A percentile compares a stretch with the other conserved stretches of the same genome.
These are phyloP conservation scores for Aspergillus ustus DNA, from an alignment of 2,329 filamentous ascomycete species.

Conservation along the genomic window DNA sequence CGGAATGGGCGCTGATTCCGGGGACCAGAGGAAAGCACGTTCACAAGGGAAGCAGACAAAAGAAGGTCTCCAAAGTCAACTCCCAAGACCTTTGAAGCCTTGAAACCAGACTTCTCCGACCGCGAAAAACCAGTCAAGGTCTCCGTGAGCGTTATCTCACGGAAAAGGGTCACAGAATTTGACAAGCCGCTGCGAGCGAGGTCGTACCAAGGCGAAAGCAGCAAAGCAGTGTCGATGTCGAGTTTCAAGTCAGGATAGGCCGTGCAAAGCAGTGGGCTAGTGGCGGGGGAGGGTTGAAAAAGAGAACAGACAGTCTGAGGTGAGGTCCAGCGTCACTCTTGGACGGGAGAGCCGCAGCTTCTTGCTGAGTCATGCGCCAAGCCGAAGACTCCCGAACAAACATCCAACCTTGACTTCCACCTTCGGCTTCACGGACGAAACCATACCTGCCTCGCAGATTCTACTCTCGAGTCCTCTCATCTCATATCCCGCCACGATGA, in stretches of 20 bases:
- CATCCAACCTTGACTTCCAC: slow-evolving; percentile 28
- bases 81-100: slow-evolving; percentile 33
- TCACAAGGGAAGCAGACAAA: slow-evolving; percentile 21
- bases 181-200: slow-evolving; percentile 32
- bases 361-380: slow-evolving; percentile 34
- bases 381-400: slow-evolving; percentile 33
- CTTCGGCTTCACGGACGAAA: slow-evolving; percentile 27
- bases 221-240: slow-evolving; percentile 31
- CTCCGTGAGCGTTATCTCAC: slow-evolving; percentile 40
- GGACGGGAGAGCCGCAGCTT: slow-evolving; percentile 26
- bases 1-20: slow-evolving; percentile 21
- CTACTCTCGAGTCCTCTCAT: slow-evolving; percentile 33
- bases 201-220: slow-evolving; percentile 21
- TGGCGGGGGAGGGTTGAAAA: slow-evolving; percentile 18
- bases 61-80: slow-evolving; percentile 7
- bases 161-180: slow-evolving; percentile 39
- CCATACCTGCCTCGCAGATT: slow-evolving; percentile 26
- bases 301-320: neutral
- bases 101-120: slow-evolving; percentile 39
- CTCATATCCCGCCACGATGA: slow-evolving; percentile 52
- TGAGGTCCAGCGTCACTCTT: neutral
- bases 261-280: slow-evolving; percentile 19
- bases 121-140: slow-evolving; percentile 47
- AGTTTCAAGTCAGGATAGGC: slow-evolving; percentile 37
- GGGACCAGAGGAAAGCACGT: slow-evolving; percentile 27